A percentile compares a stretch with the other conserved stretches of the same genome.
Conservation (phyloP, 805 yeast species). For the Cyberlindnera euphorbiiphila region DNA sequence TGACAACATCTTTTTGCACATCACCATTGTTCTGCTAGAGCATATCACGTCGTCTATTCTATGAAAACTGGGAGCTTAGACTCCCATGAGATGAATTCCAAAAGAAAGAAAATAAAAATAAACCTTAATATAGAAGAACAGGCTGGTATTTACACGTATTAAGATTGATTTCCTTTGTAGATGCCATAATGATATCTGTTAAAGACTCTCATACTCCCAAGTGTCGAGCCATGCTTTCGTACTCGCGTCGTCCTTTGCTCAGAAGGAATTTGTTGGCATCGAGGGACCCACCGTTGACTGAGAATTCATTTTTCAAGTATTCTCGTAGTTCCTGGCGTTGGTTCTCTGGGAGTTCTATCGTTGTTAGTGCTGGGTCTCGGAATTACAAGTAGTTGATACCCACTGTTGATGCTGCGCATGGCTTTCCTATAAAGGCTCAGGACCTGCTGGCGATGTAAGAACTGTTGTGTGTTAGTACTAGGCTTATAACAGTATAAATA, state of each 20-base stretch:
- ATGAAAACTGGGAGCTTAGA: too few species aligned
- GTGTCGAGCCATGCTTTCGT: slow-evolving; percentile 10
- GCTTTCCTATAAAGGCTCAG: slow-evolving; percentile 13
- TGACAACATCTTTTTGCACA: too few species aligned
- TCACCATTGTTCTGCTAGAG: too few species aligned
- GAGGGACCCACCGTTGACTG: slow-evolving; percentile 2
- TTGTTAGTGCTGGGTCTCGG: neutral
- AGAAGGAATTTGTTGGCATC: slow-evolving; percentile 13
- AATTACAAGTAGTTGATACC: neutral
- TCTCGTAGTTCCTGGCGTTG: slow-evolving; percentile 4
- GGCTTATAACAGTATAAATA: neutral
- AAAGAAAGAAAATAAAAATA: too few species aligned
- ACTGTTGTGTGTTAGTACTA: slow-evolving; percentile 9
- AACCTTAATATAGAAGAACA: too few species aligned
- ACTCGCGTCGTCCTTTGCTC: slow-evolving; percentile 11
- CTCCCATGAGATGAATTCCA: too few species aligned
- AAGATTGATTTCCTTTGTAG: too few species aligned
- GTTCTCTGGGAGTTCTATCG: slow-evolving; percentile 8
- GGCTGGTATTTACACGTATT: too few species aligned
- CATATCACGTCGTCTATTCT: too few species aligned
- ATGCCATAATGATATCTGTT: too few species aligned
- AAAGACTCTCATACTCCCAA: too few species aligned
- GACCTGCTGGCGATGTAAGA: slow-evolving; percentile 17
- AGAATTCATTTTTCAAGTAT: slow-evolving; percentile 11
- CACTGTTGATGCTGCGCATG: slow-evolving; percentile 14